Percentiles rank a stretch among this genome's conserved stretches.
These are phyloP conservation scores for Dendrobium huoshanense DNA, from an alignment of 106 monocot genomes.

Conservation along the genomic window DNA sequence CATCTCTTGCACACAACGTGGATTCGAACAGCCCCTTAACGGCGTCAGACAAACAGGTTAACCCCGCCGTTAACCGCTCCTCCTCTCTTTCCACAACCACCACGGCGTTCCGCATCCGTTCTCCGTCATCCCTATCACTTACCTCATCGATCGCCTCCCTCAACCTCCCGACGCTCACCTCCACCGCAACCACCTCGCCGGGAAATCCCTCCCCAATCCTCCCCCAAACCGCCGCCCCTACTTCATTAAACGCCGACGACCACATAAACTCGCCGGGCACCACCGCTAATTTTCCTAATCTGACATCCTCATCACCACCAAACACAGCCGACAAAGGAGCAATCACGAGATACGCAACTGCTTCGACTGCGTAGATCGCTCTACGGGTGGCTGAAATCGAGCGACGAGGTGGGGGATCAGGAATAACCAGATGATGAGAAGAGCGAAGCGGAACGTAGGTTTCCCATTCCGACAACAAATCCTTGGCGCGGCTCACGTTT, in stretches of 20 bases:
- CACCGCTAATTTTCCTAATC: background rate
- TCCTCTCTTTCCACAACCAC: conserved; percentile 17
- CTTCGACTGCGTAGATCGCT: conserved; percentile 54
- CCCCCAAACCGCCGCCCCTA: conserved; percentile 13
- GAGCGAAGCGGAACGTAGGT: background rate
- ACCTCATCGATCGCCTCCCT: conserved; percentile 6
- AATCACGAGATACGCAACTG: conserved; percentile 33
- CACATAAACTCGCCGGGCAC: conserved; percentile 34
- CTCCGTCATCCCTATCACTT: conserved; percentile 6
- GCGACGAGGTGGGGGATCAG: conserved; percentile 14
- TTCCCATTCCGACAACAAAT: conserved; percentile 11
- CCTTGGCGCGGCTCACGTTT: conserved; percentile 4
- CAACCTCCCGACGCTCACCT: conserved; percentile 12
- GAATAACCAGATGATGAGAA: background rate
- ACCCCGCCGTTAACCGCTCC: conserved; percentile 34
- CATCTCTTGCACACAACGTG: conserved; percentile 27
- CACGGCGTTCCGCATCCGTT: conserved; percentile 1
- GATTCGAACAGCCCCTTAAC: conserved; percentile 45
- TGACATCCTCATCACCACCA: conserved; percentile 4
- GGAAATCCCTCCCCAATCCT: background rate
- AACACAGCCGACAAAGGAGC: conserved; percentile 20
- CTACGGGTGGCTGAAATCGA: conserved; percentile 19
- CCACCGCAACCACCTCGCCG: conserved; percentile 31
- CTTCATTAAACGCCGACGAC: conserved; percentile 34
- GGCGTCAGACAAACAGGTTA: conserved; percentile 31